Evolutionary conservation across 768 basidiomycete species (phyloP), one percentile per base, ranked within the genome.

Genomic region (Grammothele lineata): DNA sequence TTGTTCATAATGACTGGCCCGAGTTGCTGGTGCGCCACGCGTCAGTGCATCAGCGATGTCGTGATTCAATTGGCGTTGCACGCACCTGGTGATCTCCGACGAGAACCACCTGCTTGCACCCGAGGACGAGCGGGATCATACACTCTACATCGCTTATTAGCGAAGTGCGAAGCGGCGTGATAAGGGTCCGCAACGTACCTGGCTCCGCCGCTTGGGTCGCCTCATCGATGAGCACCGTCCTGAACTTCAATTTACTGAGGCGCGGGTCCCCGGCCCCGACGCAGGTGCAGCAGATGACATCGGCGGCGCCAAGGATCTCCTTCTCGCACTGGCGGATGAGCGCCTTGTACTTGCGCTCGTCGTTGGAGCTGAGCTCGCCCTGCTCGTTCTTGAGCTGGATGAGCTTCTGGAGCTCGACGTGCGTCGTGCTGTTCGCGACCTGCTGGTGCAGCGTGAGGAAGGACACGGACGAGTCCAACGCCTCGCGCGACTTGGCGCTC

Each of bases 1-100:
- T 99, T 99, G 80, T 98, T 99, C 96, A 99, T 98, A 65, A 99
- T 97, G 59, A 98, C 96, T 6, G 96, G 96, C 1, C 96, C 96
- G 40, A 98, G 84, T 76, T 98, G 96, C 73, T 88, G 40, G 63
- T 26, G 43, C 25, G 46, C 49, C 23, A 37, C 8, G 17, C 37
- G 49, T 56, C 34, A 57, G 39, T 22, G 21, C 40, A 12, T 14
- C 27, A 14, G 8, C 27, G 8, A 40, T 25, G 21, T 33, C 48
- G 40, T 47, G 34, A 40, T 38, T 46, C 36, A 17, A 37, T 46
- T 25, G 12, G 36, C 17, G 39, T n/a, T 3, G 39, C n/a, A 52
- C 60, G 36, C 36, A 57, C 60, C 55, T 71, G 91, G 65, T 96
- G 90, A 69, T 97, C 95, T 43, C 96, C 96, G 45, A 99, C 96